Conservation (phyloP, 2,329 filamentous ascomycete species). For the Pseudogymnoascus sp. region DNA sequence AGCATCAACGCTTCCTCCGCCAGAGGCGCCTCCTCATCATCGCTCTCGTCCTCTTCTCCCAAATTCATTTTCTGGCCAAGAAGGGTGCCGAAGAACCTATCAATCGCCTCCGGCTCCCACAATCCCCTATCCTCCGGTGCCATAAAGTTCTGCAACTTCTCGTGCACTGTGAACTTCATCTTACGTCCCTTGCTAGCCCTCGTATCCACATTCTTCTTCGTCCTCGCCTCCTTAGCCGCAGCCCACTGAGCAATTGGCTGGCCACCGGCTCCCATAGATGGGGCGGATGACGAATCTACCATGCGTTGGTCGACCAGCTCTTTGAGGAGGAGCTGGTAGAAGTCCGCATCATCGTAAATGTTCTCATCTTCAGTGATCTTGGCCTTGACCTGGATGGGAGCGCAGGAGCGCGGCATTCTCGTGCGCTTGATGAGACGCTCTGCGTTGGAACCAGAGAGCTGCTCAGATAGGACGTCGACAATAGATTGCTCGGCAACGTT, state of each 20-base stretch:
- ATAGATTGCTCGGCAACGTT: slow-evolving; percentile 48
- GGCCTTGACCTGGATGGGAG: slow-evolving; percentile 55
- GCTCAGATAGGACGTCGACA: slow-evolving; percentile 58
- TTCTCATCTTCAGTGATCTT: slow-evolving; percentile 48
- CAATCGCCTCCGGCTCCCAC: slow-evolving; percentile 76
- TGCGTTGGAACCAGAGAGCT: slow-evolving; percentile 46
- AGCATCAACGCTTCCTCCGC: slow-evolving; percentile 25
- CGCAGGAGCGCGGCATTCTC: slow-evolving; percentile 65
- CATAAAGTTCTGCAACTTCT: slow-evolving; percentile 98
- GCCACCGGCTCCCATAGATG: slow-evolving; percentile 31
- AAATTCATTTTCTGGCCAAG: slow-evolving; percentile 63
- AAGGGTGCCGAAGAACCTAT: slow-evolving; percentile 65
- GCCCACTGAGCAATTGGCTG: slow-evolving; percentile 53
- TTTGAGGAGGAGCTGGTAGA: slow-evolving; percentile 88
- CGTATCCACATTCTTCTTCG: slow-evolving; percentile 77
- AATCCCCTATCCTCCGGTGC: slow-evolving; percentile 71
- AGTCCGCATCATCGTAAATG: slow-evolving; percentile 89
- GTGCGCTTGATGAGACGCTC: slow-evolving; percentile 63
- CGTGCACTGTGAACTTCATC: slow-evolving; percentile 87
- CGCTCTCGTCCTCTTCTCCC: slow-evolving; percentile 46
- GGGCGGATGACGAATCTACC: slow-evolving; percentile 47
- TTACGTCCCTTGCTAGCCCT: slow-evolving; percentile 93
- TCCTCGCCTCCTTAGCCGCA: slow-evolving; percentile 66
- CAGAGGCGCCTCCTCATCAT: slow-evolving; percentile 37
- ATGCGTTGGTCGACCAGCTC: slow-evolving; percentile 87